These are phyloP conservation scores for Exophiala sp. DNA, from an alignment of 2,329 filamentous ascomycete genomes.

Conservation along the genomic window DNA sequence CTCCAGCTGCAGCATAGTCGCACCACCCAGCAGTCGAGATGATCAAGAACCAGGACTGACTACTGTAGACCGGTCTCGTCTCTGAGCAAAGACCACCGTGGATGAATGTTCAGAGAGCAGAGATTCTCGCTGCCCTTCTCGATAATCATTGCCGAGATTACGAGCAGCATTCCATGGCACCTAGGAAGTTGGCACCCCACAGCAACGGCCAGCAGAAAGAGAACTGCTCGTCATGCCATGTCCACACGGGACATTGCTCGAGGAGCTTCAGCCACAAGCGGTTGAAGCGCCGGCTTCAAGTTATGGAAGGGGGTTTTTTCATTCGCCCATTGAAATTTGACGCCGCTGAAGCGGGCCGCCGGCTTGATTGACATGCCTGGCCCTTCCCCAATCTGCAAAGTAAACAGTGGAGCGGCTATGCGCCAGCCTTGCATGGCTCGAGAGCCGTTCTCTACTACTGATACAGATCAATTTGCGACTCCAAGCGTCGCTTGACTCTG, in stretches of 20 bases:
- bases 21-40: no score
- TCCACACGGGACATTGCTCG: slow-evolving; percentile 8
- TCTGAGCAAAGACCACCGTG: slow-evolving; percentile 9
- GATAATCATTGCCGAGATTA: slow-evolving; percentile 6
- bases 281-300: slow-evolving; percentile 15
- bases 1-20: no score
- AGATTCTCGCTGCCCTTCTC: not conserved
- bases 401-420: slow-evolving; percentile 20
- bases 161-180: slow-evolving; percentile 24
- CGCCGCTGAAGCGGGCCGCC: slow-evolving; percentile 11
- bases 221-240: slow-evolving; percentile 15
- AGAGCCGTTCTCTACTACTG: slow-evolving; percentile 9
- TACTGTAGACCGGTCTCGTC: slow-evolving; percentile 11
- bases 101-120: not conserved
- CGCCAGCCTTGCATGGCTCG: slow-evolving; percentile 26
- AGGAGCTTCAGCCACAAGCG: not conserved
- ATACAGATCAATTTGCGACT: slow-evolving; percentile 21
- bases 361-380: slow-evolving; percentile 17
- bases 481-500: slow-evolving; percentile 1
- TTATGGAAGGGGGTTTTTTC: slow-evolving; percentile 15
- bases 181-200: slow-evolving; percentile 6
- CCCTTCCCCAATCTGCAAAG: slow-evolving; percentile 17
- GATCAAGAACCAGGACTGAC: not conserved
- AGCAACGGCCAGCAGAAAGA: slow-evolving; percentile 8
- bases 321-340: slow-evolving; percentile 23